A percentile compares a stretch with the other conserved stretches of the same genome.
phyloP scores from a whole-genome alignment of 139 green algal species.

The Ettlia oleoabundans region DNA sequence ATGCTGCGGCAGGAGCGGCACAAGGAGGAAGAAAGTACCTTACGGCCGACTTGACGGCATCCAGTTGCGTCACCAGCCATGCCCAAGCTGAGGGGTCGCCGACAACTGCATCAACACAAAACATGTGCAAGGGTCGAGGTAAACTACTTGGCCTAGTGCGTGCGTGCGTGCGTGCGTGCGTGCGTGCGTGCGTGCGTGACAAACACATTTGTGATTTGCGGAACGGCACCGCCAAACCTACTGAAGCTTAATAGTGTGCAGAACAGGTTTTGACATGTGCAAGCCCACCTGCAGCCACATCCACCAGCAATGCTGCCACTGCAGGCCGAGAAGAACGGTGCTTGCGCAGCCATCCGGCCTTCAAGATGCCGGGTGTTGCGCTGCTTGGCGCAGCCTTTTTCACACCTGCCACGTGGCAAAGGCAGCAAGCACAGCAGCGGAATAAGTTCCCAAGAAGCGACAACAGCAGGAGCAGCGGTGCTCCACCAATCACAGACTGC shows the following conservation, averaged over 20 bases:
- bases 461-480: too few relatives aligned
- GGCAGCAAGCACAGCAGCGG: too few relatives aligned
- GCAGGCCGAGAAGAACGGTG: conserved; percentile 52
- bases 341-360: conserved; percentile 67
- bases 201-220: too few relatives aligned
- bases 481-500: too few relatives aligned
- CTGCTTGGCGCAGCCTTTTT: not conserved
- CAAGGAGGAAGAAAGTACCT: not conserved
- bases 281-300: conserved; percentile 17
- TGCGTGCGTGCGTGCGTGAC: too few relatives aligned
- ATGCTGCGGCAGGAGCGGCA: not conserved
- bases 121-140: not conserved
- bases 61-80: conserved; percentile 44
- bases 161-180: too few relatives aligned
- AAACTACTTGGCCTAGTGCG: too few relatives aligned
- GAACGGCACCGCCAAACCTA: too few relatives aligned
- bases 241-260: too few relatives aligned
- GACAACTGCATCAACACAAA: conserved; percentile 6
- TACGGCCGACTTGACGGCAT: conserved; percentile 45
- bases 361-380: conserved; percentile 39
- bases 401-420: not conserved
- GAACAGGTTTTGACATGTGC: too few relatives aligned
- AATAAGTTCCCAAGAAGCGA: too few relatives aligned
- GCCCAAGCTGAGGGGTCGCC: conserved; percentile 56
- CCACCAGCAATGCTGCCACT: conserved; percentile 60